phyloP scores from a whole-genome alignment of 179 eudicot genomes.

The Spergularia azorica region DNA sequence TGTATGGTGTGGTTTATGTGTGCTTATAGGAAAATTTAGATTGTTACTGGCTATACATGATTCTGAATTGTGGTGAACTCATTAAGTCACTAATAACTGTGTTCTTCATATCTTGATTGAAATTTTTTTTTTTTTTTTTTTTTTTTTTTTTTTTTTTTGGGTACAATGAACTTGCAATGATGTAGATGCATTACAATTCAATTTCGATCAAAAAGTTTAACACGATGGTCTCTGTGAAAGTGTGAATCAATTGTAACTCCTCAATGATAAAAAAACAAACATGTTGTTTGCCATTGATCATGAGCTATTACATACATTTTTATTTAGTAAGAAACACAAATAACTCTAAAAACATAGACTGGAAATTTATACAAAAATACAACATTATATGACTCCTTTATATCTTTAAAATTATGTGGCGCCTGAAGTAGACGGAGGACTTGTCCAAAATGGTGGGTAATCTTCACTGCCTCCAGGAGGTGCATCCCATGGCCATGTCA shows the following conservation, averaged over 20 bases:
- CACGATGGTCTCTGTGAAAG: background rate
- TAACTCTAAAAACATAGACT: background rate
- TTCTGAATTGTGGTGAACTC: background rate
- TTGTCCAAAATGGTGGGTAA: slow-evolving; percentile 22
- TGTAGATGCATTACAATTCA: background rate
- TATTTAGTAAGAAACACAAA: background rate
- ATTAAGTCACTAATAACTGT: background rate
- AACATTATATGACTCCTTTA: background rate
- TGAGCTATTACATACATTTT: background rate
- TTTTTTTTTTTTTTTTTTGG: background rate
- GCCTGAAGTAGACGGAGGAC: slow-evolving; percentile 4
- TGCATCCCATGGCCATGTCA: slow-evolving; percentile 34
- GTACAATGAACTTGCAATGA: background rate
- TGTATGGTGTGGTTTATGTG: background rate
- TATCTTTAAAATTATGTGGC: background rate
- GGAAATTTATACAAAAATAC: background rate
- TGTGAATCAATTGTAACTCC: background rate
- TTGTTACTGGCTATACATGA: background rate
- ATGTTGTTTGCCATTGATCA: slow-evolving; percentile 6
- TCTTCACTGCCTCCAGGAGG: slow-evolving; percentile 23
- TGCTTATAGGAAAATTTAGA: background rate
- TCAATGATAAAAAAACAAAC: slow-evolving; percentile 1
- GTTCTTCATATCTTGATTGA: too few relatives aligned
- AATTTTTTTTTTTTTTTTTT: too few relatives aligned
- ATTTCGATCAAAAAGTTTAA: background rate